Evolutionary conservation across 2,329 filamentous ascomycete species (phyloP).

Genomic region (Phialophora tarda): DNA sequence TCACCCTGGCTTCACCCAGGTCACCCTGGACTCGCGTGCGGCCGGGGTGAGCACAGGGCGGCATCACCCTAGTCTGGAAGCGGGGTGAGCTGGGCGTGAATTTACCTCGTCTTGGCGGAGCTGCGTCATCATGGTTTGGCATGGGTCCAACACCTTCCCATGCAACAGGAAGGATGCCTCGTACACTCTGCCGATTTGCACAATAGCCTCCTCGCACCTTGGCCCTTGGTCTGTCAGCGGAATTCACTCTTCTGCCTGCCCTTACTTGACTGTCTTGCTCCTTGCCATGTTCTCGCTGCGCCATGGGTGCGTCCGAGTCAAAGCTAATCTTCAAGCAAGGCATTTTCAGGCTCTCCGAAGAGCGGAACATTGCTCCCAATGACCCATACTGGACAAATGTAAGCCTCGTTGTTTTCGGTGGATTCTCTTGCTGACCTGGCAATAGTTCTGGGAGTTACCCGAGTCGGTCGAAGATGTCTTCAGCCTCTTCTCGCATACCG

Average conservation of each 20-base stretch:
- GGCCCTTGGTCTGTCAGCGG: neutral
- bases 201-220: neutral
- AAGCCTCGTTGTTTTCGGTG: constrained; percentile 47
- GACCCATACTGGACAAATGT: constrained; percentile 94
- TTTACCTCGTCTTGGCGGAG: neutral
- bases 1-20: too few species aligned
- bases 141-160: constrained; percentile 3
- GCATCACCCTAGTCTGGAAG: too few species aligned
- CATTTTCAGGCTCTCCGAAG: constrained; percentile 94
- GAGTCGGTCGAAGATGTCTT: constrained; percentile 96
- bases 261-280: neutral
- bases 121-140: constrained; percentile 8
- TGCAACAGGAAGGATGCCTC: neutral
- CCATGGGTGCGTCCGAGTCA: constrained; percentile 97
- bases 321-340: constrained; percentile 99
- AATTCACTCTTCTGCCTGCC: neutral
- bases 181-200: neutral
- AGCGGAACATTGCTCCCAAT: constrained; percentile 82
- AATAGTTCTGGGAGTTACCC: constrained; percentile 93
- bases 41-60: too few species aligned
- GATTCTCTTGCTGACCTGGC: constrained; percentile 37
- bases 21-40: too few species aligned
- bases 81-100: too few species aligned
- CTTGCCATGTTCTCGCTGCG: constrained; percentile 35
- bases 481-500: constrained; percentile 86